A percentile compares a stretch with the other conserved stretches of the same genome.
Conservation (phyloP, 345 rosid genomes). For the Euphorbia lathyris region DNA sequence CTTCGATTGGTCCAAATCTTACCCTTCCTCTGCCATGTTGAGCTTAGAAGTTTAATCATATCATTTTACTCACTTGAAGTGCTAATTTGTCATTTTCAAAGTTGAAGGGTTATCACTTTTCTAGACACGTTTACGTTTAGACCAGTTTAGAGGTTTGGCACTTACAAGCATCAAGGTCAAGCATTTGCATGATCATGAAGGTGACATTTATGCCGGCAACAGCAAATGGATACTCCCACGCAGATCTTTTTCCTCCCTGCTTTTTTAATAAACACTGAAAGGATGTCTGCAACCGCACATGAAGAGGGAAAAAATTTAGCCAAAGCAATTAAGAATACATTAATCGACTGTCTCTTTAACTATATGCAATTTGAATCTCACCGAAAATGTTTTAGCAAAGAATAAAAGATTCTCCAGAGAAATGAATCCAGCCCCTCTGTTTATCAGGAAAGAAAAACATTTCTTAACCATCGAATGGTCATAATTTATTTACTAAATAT, state of each 20-base stretch:
- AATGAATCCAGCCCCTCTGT: conserved; percentile 93
- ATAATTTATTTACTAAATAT: neutral
- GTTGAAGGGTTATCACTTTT: too few relatives aligned
- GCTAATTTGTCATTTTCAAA: too few relatives aligned
- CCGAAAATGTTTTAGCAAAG: conserved; percentile 86
- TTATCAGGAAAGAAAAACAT: conserved; percentile 11
- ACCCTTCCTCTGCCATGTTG: too few relatives aligned
- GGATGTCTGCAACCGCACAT: conserved; percentile 46
- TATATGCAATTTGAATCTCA: conserved; percentile 21
- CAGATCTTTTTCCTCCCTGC: conserved; percentile 79
- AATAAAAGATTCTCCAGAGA: conserved; percentile 88
- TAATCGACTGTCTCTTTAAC: neutral
- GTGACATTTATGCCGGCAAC: conserved; percentile 96
- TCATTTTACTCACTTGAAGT: too few relatives aligned
- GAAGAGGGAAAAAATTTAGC: neutral
- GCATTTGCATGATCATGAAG: conserved; percentile 98
- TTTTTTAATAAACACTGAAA: conserved; percentile 63
- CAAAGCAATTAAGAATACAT: neutral
- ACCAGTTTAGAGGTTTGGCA: conserved; percentile 7
- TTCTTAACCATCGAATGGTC: neutral
- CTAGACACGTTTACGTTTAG: too few relatives aligned
- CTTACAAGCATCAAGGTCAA: conserved; percentile 86
- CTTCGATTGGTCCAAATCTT: too few relatives aligned
- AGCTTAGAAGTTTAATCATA: too few relatives aligned
- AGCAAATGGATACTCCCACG: conserved; percentile 96